Conservation (phyloP, 768 basidiomycete genomes). For the Mycena leptocephala region DNA sequence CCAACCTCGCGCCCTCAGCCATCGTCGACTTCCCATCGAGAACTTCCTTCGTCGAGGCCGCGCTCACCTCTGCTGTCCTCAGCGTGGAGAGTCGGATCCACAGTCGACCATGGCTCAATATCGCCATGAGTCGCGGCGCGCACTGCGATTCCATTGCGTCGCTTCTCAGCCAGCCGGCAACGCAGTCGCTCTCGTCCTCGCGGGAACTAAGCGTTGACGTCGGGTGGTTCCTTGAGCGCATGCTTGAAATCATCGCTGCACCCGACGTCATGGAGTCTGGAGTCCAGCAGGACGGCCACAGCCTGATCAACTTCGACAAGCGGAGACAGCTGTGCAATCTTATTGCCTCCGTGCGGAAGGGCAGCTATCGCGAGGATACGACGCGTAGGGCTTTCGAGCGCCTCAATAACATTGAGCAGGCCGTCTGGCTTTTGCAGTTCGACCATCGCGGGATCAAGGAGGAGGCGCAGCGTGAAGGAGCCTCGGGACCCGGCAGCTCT, state of each 20-base stretch:
- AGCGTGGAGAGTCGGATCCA: conserved; percentile 88
- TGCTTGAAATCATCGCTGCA: conserved; percentile 84
- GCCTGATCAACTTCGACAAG: conserved; percentile 87
- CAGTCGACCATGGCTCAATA: conserved; percentile 83
- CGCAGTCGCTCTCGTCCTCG: conserved; percentile 60
- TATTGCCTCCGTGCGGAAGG: conserved; percentile 63
- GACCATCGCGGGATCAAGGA: conserved; percentile 84
- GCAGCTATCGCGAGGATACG: conserved; percentile 67
- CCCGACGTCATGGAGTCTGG: conserved; percentile 77
- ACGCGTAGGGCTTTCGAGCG: conserved; percentile 83
- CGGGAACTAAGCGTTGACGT: conserved; percentile 81
- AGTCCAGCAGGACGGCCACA: conserved; percentile 65
- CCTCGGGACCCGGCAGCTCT: conserved; percentile 59
- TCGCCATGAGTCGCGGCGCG: conserved; percentile 75
- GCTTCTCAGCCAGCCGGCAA: conserved; percentile 68
- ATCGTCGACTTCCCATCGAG: conserved; percentile 74
- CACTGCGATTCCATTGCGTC: conserved; percentile 74
- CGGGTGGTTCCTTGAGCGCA: conserved; percentile 87
- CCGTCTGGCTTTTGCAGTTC: conserved; percentile 73
- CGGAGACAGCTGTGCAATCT: conserved; percentile 83
- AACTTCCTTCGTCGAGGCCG: conserved; percentile 87
- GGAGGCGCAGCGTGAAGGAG: conserved; percentile 79
- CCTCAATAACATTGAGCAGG: conserved; percentile 82
- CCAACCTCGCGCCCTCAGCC: conserved; percentile 52
- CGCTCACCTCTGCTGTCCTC: conserved; percentile 81